These are phyloP conservation scores for Pichia phayaonensis DNA, from an alignment of 805 yeast species.

Conservation along the genomic window DNA sequence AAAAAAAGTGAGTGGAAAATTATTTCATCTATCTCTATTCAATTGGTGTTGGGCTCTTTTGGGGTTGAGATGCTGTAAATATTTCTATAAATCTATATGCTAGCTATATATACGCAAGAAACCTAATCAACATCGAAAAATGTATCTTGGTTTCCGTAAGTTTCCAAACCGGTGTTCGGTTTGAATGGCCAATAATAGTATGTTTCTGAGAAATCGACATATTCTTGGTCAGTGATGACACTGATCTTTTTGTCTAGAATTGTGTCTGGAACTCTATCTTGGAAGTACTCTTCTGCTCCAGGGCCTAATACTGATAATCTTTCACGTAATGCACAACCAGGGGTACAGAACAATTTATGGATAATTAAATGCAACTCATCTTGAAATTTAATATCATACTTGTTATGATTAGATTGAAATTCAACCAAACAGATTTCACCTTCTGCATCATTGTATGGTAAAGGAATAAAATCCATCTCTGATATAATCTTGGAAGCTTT, in stretches of 20 bases:
- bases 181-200: conserved; percentile 83
- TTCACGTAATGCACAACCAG: conserved; percentile 32
- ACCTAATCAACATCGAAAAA: not conserved
- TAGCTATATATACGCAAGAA: not conserved
- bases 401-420: conserved; percentile 24
- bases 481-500: conserved; percentile 12
- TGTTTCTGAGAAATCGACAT: conserved; percentile 39
- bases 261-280: conserved; percentile 26
- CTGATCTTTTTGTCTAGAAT: conserved; percentile 39
- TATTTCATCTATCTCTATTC: no score
- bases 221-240: conserved; percentile 49
- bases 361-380: conserved; percentile 64
- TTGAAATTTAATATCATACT: conserved; percentile 29
- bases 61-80: not conserved
- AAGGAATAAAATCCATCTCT: conserved; percentile 16
- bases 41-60: no score
- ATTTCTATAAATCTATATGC: not conserved
- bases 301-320: conserved; percentile 62
- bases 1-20: not conserved
- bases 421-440: conserved; percentile 26
- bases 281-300: conserved; percentile 59
- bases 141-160: conserved; percentile 3
- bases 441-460: conserved; percentile 15
- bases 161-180: conserved; percentile 32
- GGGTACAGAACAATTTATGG: conserved; percentile 47